phyloP scores from a whole-genome alignment of 495 filamentous ascomycete species.

The Penicillium paradoxum region DNA sequence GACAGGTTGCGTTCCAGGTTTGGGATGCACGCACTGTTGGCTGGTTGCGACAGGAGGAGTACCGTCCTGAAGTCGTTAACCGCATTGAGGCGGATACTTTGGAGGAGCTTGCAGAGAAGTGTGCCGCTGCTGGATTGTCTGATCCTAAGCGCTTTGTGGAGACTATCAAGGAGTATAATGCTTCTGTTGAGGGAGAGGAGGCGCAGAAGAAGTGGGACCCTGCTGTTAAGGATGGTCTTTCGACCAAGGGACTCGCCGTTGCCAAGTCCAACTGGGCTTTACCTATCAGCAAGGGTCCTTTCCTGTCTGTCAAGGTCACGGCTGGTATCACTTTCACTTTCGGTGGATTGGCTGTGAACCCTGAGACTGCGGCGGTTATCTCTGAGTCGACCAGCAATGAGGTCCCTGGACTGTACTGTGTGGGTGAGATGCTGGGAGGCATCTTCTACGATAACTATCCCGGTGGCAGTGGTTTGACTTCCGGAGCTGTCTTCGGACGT shows the following conservation, averaged over 20 bases:
- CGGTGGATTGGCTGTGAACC: conserved; percentile 49
- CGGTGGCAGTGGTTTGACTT: conserved; percentile 53
- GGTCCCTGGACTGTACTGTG: conserved; percentile 51
- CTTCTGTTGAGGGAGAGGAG: conserved; percentile 34
- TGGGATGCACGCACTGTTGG: conserved; percentile 49
- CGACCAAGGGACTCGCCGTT: conserved; percentile 40
- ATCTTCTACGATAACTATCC: conserved; percentile 58
- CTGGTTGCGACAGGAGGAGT: conserved; percentile 55
- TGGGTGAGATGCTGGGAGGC: conserved; percentile 60
- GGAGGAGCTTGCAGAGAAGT: conserved; percentile 49
- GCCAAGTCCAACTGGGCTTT: conserved; percentile 62
- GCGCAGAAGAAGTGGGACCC: conserved; percentile 53
- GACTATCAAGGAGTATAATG: conserved; percentile 50
- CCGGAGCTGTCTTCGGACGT: conserved; percentile 53
- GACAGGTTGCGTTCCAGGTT: conserved; percentile 54
- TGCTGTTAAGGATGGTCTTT: conserved; percentile 50
- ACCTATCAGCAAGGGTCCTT: conserved; percentile 50
- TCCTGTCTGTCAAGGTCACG: conserved; percentile 54
- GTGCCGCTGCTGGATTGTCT: conserved; percentile 37
- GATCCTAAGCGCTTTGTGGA: conserved; percentile 37
- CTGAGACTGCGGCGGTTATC: conserved; percentile 44
- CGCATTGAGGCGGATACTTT: conserved; percentile 45
- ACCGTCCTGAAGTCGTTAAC: conserved; percentile 48
- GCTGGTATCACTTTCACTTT: conserved; percentile 64
- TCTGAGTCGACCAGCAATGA: conserved; percentile 33